A percentile compares a stretch with the other conserved stretches of the same genome.
These are phyloP conservation scores for Fonticula alba DNA, from an alignment of 78 protist species.

Conservation along the genomic window DNA sequence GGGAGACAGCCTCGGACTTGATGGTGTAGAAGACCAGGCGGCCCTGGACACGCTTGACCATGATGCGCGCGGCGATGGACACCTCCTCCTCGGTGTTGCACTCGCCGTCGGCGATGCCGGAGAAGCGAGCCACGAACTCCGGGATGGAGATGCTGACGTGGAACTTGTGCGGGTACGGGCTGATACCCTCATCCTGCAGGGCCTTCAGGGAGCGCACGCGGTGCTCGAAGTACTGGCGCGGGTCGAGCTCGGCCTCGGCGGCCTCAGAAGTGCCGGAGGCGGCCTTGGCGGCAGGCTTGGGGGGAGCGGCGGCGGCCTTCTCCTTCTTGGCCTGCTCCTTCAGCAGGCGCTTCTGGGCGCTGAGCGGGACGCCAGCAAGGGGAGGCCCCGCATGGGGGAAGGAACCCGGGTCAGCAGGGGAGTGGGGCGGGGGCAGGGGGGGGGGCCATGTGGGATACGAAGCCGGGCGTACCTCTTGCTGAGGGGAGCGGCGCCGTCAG, in stretches of 20 bases:
- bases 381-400: no score
- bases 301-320: no score
- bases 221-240: conserved; percentile 11
- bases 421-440: no score
- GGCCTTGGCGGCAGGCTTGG: no score
- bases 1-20: not conserved
- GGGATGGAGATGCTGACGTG: conserved; percentile 15
- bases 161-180: conserved; percentile 70
- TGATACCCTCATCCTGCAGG: not conserved
- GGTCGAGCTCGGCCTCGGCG: conserved; percentile 6
- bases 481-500: no score
- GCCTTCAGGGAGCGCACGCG: not conserved
- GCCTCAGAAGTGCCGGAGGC: no score
- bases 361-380: no score
- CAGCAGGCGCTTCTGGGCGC: no score
- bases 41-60: not conserved
- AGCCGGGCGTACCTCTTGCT: no score
- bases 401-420: no score
- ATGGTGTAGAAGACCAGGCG: not conserved
- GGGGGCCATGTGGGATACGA: no score
- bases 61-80: not conserved
- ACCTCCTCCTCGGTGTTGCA: conserved; percentile 1
- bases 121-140: not conserved
- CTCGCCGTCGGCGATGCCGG: conserved; percentile 3
- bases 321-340: no score